These are phyloP conservation scores for Stagonosporopsis rhizophila DNA, from an alignment of 2,329 filamentous ascomycete species.

Conservation along the genomic window DNA sequence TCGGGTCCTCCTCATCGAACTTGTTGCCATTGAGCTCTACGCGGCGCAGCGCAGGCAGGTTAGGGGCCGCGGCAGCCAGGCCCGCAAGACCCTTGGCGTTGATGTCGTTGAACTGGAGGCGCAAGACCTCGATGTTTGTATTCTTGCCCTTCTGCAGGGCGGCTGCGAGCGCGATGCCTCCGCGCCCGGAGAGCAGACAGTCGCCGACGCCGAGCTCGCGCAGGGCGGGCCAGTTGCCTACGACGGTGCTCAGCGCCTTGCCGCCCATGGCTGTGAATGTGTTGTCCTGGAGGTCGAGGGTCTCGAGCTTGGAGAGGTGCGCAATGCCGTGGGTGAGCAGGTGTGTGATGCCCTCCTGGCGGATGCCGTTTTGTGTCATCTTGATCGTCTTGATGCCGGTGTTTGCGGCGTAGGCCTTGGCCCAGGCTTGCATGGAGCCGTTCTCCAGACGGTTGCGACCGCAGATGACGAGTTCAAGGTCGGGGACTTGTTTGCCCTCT, in stretches of 20 bases:
- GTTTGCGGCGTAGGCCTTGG: conserved; percentile 83
- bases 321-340: conserved; percentile 80
- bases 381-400: conserved; percentile 81
- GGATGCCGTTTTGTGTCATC: conserved; percentile 98
- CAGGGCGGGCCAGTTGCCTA: conserved; percentile 76
- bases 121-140: conserved; percentile 77
- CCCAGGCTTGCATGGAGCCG: conserved; percentile 96
- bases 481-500: conserved; percentile 73
- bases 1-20: conserved; percentile 83
- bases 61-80: conserved; percentile 69
- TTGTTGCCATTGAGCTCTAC: conserved; percentile 97
- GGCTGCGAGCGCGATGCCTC: conserved; percentile 74
- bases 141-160: conserved; percentile 80
- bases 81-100: conserved; percentile 75
- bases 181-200: conserved; percentile 80
- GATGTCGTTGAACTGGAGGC: conserved; percentile 95
- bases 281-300: conserved; percentile 95
- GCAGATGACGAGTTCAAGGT: conserved; percentile 96
- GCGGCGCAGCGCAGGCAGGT: conserved; percentile 78
- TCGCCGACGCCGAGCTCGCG: conserved; percentile 89
- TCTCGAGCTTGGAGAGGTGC: conserved; percentile 71
- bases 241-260: conserved; percentile 76
- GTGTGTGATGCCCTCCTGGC: conserved; percentile 87
- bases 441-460: conserved; percentile 95
- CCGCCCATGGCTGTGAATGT: conserved; percentile 88